Percentiles rank a stretch among this genome's conserved stretches.
Evolutionary conservation across 306 rosid genomes (phyloP).

Genomic region (Phaseolus lunatus): DNA sequence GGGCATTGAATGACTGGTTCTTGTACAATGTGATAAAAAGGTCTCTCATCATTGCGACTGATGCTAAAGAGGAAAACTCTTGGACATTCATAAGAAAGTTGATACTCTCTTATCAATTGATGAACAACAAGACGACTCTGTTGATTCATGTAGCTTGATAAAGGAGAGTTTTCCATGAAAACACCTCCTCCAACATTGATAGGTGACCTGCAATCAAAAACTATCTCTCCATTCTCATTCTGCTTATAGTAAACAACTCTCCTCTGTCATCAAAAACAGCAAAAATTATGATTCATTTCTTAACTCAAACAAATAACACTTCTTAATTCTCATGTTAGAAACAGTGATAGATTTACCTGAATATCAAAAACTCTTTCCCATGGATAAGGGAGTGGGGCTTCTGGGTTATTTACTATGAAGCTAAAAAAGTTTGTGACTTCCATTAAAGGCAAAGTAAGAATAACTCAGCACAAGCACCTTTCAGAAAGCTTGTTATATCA

Average conservation of each 20-base stretch:
- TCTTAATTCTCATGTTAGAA: neutral
- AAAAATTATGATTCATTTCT: neutral
- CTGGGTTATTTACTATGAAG: neutral
- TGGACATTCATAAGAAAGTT: neutral
- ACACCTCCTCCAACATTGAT: neutral
- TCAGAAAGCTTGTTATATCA: neutral
- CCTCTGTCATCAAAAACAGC: neutral
- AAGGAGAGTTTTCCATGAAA: neutral
- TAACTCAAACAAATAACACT: too few relatives aligned
- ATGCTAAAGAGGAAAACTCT: neutral
- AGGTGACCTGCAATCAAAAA: neutral
- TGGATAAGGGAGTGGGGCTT: neutral
- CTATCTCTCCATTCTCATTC: neutral
- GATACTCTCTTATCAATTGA: neutral
- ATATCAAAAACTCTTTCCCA: neutral
- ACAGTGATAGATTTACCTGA: neutral
- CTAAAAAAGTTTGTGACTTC: neutral
- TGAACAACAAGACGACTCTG: neutral
- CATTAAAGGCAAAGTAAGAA: neutral
- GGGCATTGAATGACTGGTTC: neutral
- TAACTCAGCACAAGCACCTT: neutral
- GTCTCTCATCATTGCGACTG: fast-evolving
- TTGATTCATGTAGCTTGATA: neutral
- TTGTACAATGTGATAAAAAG: neutral
- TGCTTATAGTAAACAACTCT: neutral